Evolutionary conservation across 2,329 filamentous ascomycete genomes (phyloP), one percentile per base, ranked within the genome.

Genomic region (Apiospora marii): DNA sequence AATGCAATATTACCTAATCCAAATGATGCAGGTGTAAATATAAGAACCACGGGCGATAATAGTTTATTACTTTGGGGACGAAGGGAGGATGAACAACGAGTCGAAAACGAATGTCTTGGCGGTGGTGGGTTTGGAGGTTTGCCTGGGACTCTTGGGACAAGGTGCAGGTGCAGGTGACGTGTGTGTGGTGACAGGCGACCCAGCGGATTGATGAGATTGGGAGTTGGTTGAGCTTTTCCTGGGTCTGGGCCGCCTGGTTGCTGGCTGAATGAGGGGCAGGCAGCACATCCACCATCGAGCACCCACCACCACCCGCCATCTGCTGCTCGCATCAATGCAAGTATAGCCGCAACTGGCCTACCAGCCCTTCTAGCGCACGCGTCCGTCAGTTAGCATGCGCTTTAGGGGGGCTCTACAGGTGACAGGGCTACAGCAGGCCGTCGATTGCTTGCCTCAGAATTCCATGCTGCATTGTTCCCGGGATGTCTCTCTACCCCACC

Each of bases 31-130:
- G 58, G 58, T 64, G n/a, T 41, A 41, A 22, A 64, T 37, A n/a
- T 19, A 41, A 37, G 7, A 41, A 12, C 37, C 22, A 64, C n/a
- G 19, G 10, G 19, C 3, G 30, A 37, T 22, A 41, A 64, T 4
- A 41, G 58, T n/a, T n/a, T 64, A n/a, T 41, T n/a, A 4, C 4
- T 64, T 22, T 8, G 22, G 58, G 27, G 10, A n/a, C 14, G 34
- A 24, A 41, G 37, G 19, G 58, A 41, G 30, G 34, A 64, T 41
- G 58, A 41, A 64, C 34, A 64, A 41, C n/a, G 58, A 64, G 58
- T 64, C 34, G 19, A 41, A 64, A 64, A 64, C 58, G 58, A 64
- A 37, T 41, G 58, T 64, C 58, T 64, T 64, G 58, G 58, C 58
- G 14, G 34, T n/a, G 30, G 30, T 64, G 58, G 58, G 34, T 64